Conservation (phyloP, 208 protist species). For the Trypanosoma vivax region DNA sequence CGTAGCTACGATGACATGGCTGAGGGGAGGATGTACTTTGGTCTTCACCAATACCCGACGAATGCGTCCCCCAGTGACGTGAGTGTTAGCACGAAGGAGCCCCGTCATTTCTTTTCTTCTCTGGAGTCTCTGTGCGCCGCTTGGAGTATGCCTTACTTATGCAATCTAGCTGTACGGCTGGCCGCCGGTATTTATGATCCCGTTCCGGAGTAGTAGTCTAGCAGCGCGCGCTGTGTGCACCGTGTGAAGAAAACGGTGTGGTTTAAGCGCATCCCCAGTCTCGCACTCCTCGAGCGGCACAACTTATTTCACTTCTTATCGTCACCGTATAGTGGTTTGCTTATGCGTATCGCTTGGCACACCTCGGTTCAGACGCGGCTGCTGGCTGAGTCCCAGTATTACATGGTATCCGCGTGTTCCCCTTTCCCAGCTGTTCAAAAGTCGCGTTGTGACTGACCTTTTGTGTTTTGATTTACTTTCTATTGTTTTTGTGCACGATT, state of each 20-base stretch:
- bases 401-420: background rate
- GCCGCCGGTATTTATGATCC: slow-evolving; percentile 11
- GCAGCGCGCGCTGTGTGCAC: too few relatives aligned
- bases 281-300: too few relatives aligned
- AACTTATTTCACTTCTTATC: too few relatives aligned
- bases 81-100: slow-evolving; percentile 21
- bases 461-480: background rate
- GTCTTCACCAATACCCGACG: slow-evolving; percentile 43
- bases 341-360: too few relatives aligned
- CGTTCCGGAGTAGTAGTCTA: too few relatives aligned
- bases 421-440: background rate
- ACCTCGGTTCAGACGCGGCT: too few relatives aligned
- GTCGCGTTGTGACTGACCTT: background rate
- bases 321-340: too few relatives aligned
- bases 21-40: slow-evolving; percentile 67
- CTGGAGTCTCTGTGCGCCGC: slow-evolving; percentile 41
- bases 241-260: too few relatives aligned
- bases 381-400: too few relatives aligned
- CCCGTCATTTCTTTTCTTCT: slow-evolving; percentile 30
- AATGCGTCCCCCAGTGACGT: too few relatives aligned
- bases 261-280: too few relatives aligned
- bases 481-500: background rate
- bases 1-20: slow-evolving; percentile 55
- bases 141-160: slow-evolving; percentile 58
- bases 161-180: slow-evolving; percentile 45